phyloP scores from a whole-genome alignment of 164 flowering plant species.

The Stephania yunnanensis region DNA sequence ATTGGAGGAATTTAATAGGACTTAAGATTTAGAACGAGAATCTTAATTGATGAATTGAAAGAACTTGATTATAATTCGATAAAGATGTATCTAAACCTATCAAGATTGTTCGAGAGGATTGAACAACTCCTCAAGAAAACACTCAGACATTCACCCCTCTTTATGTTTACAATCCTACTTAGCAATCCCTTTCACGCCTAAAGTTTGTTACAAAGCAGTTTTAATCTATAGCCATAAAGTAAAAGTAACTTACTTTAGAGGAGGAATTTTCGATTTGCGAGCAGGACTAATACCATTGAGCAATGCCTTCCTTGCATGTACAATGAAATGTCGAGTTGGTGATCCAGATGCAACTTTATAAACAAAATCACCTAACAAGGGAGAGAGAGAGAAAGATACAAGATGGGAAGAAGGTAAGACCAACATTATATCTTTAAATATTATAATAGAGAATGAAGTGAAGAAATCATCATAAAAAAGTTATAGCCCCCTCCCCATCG shows the following conservation, averaged over 20 bases:
- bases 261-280: slow-evolving; percentile 87
- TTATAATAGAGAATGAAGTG: not conserved
- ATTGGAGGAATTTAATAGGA: not conserved
- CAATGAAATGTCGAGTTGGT: slow-evolving; percentile 87
- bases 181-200: too few species aligned
- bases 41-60: not conserved
- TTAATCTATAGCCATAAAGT: not conserved
- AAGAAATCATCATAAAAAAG: not conserved
- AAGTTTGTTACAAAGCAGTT: too few species aligned
- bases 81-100: too few species aligned
- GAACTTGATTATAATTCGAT: not conserved
- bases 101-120: not conserved
- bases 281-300: slow-evolving; percentile 94
- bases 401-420: not conserved
- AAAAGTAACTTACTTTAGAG: slow-evolving; percentile 58
- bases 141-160: not conserved
- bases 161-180: too few species aligned
- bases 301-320: slow-evolving; percentile 92
- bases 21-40: not conserved
- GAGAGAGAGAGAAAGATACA: not conserved
- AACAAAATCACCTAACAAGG: slow-evolving; percentile 69
- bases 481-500: too few species aligned
- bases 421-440: not conserved
- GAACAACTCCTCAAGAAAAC: not conserved
- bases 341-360: slow-evolving; percentile 82